These are phyloP conservation scores for Exophiala alcalophila DNA, from an alignment of 2,329 filamentous ascomycete species.

Conservation along the genomic window DNA sequence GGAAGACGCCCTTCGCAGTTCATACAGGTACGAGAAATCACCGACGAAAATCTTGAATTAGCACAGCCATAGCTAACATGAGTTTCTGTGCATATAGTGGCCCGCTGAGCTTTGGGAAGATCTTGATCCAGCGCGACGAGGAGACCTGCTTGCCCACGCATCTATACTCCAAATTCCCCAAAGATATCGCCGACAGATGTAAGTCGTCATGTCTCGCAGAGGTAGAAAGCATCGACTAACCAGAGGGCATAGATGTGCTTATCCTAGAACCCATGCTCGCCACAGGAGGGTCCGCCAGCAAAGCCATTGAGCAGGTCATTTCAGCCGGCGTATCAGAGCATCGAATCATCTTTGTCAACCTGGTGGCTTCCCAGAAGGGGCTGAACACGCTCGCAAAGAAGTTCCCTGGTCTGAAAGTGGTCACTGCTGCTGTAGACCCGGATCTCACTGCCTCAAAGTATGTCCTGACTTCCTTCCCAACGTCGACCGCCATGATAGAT, in stretches of 20 bases:
- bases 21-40: conserved; percentile 29
- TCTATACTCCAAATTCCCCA: conserved; percentile 36
- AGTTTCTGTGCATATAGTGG: conserved; percentile 24
- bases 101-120: conserved; percentile 35
- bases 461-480: background rate
- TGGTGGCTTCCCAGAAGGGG: conserved; percentile 5
- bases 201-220: no score
- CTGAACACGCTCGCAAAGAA: conserved; percentile 1
- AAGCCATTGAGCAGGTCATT: conserved; percentile 11
- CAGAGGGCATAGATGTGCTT: conserved; percentile 5
- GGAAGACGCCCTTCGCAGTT: conserved; percentile 33
- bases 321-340: conserved; percentile 3
- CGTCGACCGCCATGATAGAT: background rate
- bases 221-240: background rate
- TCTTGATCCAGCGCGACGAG: conserved; percentile 38
- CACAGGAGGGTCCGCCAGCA: conserved; percentile 11
- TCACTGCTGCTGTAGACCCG: conserved; percentile 11
- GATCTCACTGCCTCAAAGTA: conserved; percentile 9
- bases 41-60: background rate
- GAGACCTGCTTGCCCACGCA: conserved; percentile 32
- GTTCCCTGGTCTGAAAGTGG: conserved; percentile 9
- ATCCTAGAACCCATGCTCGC: conserved; percentile 15
- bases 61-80: background rate
- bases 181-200: conserved; percentile 26
- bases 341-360: conserved; percentile 9